These are phyloP conservation scores for Linum usitatissimum DNA, from an alignment of 345 rosid species.

Conservation along the genomic window DNA sequence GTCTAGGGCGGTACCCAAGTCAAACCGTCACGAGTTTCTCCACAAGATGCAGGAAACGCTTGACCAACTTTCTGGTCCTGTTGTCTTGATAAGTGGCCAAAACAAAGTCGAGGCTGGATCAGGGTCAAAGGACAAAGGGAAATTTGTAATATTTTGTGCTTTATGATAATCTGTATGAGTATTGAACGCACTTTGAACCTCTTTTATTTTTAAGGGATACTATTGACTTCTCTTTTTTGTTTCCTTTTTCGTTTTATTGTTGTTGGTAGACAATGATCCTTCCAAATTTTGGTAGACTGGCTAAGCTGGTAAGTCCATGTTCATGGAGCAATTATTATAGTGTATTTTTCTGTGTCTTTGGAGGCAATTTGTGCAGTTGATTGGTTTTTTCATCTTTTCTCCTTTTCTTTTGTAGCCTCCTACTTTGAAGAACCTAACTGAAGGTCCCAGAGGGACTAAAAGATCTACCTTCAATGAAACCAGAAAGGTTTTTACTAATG, in stretches of 20 bases:
- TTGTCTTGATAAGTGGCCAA: conserved; percentile 80
- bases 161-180: neutral
- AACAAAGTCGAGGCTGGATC: conserved; percentile 51
- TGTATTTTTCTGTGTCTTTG: too few relatives aligned
- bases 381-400: too few relatives aligned
- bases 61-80: conserved; percentile 69
- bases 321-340: neutral
- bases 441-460: conserved; percentile 57
- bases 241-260: conserved; percentile 5
- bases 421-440: conserved; percentile 71
- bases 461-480: conserved; percentile 53
- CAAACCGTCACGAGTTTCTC: conserved; percentile 59
- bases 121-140: conserved; percentile 70
- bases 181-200: too few relatives aligned
- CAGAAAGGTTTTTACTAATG: conserved; percentile 69
- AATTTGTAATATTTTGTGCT: conserved; percentile 51
- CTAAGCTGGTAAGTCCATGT: conserved; percentile 57
- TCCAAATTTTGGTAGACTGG: conserved; percentile 76
- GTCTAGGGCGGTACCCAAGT: conserved; percentile 82
- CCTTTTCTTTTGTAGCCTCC: conserved; percentile 50
- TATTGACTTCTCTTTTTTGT: neutral
- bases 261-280: conserved; percentile 74
- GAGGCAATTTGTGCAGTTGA: too few relatives aligned
- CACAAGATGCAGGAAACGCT: conserved; percentile 61
- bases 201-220: neutral